Base-by-base conservation (phyloP, 140 eudicot genomes). In the Cichorium intybus region DNA sequence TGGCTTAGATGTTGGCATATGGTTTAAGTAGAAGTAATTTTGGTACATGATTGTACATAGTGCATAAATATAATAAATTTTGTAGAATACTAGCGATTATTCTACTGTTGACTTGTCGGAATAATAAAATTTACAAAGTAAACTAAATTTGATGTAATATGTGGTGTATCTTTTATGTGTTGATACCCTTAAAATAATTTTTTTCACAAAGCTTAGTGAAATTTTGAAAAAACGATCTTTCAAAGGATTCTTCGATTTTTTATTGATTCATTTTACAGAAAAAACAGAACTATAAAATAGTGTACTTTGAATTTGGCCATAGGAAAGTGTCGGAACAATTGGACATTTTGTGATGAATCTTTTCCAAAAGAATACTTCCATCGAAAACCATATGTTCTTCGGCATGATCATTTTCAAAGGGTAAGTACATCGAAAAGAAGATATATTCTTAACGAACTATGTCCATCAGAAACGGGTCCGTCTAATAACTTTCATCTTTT, bases 401-500 rank as follows among this genome's bases (percentile, higher is more conserved):
- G 59, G 39, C 66, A 29, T 41, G 17, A 55, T 65, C 22, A 4
- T 65, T 47, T 55, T 47, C 26, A 3, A 47, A 20, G 49, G 41
- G 60, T 8, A 60, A 28, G 64, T 60, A 60, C 41, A 60, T 60
- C 8, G 24, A 39, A 15, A 24, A 8, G 43, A 60, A 57, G 43
- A 70, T 70, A 23, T 53, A 37, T 49, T 21, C 43, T 23, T 62
- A 63, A 27, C 11, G 22, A 53, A 39, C 18, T 51, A 53, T 21
- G 31, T 72, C 77, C 77, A 63, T 62, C 8, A 62, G 35, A 72
- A 29, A 16, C 34, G 54, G 66, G 58, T 22, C 71, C 72, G 6
- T 46, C 54, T 34, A 50, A 49, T 71, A 49, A 23, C 26, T 55
- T 29, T 65, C 61, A 64, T 62, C 60, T 64, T 55, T 64, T 47